Conservation (phyloP, 192 early-diverging fungal genomes). For the Mycoemilia scoparia region DNA sequence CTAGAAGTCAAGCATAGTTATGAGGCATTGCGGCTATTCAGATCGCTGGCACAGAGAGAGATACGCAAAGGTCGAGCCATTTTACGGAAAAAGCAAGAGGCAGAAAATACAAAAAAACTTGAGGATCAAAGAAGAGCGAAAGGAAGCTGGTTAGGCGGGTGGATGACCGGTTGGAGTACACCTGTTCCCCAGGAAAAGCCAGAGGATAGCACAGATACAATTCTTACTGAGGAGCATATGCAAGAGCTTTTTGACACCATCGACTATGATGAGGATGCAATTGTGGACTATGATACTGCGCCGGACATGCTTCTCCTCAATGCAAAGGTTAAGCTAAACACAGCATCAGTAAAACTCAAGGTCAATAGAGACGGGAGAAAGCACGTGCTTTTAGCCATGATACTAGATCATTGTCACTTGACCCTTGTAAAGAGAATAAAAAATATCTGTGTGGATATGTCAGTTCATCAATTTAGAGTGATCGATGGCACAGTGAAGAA, state of each 20-base stretch:
- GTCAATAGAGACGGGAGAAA: conserved; percentile 19
- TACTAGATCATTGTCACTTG: conserved; percentile 19
- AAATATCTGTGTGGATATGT: conserved; percentile 21
- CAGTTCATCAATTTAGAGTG: conserved; percentile 28
- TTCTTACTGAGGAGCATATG: conserved; percentile 66
- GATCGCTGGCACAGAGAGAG: too few species aligned
- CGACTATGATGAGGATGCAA: conserved; percentile 70
- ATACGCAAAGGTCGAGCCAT: background rate
- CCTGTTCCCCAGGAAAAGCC: background rate
- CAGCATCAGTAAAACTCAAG: conserved; percentile 67
- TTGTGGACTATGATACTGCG: conserved; percentile 25
- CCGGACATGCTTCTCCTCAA: conserved; percentile 39
- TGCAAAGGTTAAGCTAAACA: conserved; percentile 43
- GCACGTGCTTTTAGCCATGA: conserved; percentile 28
- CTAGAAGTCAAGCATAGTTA: too few species aligned
- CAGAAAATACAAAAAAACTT: background rate
- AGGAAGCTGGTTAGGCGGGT: background rate
- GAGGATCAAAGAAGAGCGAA: background rate
- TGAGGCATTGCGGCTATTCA: too few species aligned
- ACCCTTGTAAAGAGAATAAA: conserved; percentile 22
- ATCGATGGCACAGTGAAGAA: conserved; percentile 28
- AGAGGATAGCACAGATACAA: conserved; percentile 1
- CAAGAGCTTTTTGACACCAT: conserved; percentile 86
- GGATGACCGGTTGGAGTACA: background rate
- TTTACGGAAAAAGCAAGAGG: conserved; percentile 1